Evolutionary conservation across 2,329 filamentous ascomycete genomes (phyloP), one percentile per base, ranked within the genome.

Genomic region (Cordyceps tenuipes): DNA sequence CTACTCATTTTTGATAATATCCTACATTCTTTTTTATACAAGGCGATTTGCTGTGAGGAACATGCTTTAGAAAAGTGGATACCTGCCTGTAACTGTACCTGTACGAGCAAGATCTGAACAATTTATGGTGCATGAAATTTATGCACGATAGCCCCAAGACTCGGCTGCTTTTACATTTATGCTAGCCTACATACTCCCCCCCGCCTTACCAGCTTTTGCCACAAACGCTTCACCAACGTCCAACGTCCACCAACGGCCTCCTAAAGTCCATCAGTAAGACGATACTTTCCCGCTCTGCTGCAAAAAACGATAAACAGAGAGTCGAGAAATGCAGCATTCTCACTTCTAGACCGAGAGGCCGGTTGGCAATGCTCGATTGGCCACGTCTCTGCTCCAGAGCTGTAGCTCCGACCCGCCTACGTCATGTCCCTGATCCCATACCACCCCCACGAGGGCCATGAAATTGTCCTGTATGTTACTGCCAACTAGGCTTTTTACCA

Each of bases 381-480:
- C 23, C 23, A 23, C n/a, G 17, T 19, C 17, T 23, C 19, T 52
- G 39, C 23, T 36, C 49, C 12, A 36, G 26, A 52, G 57, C 50
- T 34, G 4, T 23, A 54, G 57, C 43, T 34, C n/a, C 43, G 43
- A 49, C 50, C 41, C 50, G 44, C 31, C 50, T 26, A 54, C 60
- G 65, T 63, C 61, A 77, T 85, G 81, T 91, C 89, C 65, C 78
- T 94, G 67, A 86, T 94, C 64, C 89, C 89, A 4, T 93, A 91
- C 70, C 82, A 83, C 59, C 82, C 86, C 53, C 82, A 82, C 63
- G 88, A 91, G 68, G 87, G 86, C 66, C 84, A 87, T 66, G 88
- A 92, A 70, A 85, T 94, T 66, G 89, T 93, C 44, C 79, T 94
- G 89, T 92, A 81, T 68, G 88, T 81, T 67, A n/a, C 31, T 23